Conservation (phyloP, 148 eudicot genomes). For the Rhododendron vialii region DNA sequence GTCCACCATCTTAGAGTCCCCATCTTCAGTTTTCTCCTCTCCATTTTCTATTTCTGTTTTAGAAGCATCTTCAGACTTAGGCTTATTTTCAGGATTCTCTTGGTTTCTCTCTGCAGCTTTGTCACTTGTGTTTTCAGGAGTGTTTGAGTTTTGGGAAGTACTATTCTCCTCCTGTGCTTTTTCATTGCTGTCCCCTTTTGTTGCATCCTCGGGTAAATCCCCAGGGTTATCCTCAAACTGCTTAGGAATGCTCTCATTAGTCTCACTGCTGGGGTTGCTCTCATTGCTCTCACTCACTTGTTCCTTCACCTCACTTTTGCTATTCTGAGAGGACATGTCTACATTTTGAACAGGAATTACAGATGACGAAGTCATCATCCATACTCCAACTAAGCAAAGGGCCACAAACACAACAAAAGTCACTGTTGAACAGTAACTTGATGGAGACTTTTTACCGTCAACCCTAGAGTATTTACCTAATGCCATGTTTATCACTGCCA, state of each 20-base stretch:
- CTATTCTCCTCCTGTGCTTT: conserved; percentile 32
- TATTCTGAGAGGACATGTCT: conserved; percentile 46
- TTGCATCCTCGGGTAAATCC: conserved; percentile 72
- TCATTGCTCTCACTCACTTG: conserved; percentile 25
- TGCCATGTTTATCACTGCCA: conserved; percentile 39
- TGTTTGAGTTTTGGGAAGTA: conserved; percentile 16
- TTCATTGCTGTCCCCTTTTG: conserved; percentile 49
- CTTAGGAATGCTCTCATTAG: conserved; percentile 27
- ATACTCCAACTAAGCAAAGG: conserved; percentile 70
- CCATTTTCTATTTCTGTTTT: conserved; percentile 20
- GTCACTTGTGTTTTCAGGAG: conserved; percentile 24
- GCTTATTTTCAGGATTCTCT: conserved; percentile 18
- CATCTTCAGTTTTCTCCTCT: conserved; percentile 29
- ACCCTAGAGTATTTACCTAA: conserved; percentile 59
- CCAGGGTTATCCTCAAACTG: conserved; percentile 77
- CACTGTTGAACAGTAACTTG: conserved; percentile 59
- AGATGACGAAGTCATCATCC: conserved; percentile 78
- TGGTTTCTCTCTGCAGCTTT: conserved; percentile 24
- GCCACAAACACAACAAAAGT: conserved; percentile 61
- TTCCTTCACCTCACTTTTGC: conserved; percentile 42
- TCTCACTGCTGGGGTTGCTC: conserved; percentile 19
- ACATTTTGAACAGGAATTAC: conserved; percentile 43
- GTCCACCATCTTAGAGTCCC: conserved; percentile 41
- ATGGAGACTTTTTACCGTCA: conserved; percentile 60
- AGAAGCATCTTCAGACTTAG: conserved; percentile 7